Conservation (phyloP, 345 rosid species). For the Heritiera littoralis region DNA sequence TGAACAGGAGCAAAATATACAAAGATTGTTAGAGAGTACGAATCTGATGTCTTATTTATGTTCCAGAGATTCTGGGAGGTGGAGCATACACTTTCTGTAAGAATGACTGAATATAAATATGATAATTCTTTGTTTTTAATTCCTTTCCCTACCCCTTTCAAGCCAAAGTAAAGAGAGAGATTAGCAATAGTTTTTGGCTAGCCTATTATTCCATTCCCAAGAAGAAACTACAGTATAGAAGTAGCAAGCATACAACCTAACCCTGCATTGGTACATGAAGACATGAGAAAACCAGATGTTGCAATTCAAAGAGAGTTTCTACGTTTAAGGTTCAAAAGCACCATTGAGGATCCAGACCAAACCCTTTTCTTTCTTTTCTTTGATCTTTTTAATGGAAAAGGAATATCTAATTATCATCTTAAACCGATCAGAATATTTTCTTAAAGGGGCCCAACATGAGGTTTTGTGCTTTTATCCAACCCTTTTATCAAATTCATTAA, state of each 20-base stretch:
- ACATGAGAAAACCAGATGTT: neutral
- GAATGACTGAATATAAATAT: neutral
- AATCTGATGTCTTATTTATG: neutral
- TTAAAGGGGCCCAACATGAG: neutral
- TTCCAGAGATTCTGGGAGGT: neutral
- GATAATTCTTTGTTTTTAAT: neutral
- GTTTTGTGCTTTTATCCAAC: neutral
- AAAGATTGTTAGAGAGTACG: neutral
- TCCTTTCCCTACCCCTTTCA: neutral
- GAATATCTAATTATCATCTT: neutral
- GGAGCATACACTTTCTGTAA: neutral
- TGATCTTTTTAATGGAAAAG: neutral
- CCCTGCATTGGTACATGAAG: neutral
- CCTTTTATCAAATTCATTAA: neutral
- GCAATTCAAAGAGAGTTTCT: neutral
- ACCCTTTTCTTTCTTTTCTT: neutral
- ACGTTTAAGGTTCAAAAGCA: neutral
- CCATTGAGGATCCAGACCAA: neutral
- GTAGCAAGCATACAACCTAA: neutral
- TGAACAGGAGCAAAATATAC: slow-evolving; percentile 24
- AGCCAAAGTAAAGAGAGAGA: neutral
- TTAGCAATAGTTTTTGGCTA: neutral
- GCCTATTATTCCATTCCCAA: neutral
- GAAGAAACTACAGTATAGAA: neutral
- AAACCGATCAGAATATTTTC: neutral